phyloP scores from a whole-genome alignment of 2,329 filamentous ascomycete genomes.

The Fusarium decemcellulare region DNA sequence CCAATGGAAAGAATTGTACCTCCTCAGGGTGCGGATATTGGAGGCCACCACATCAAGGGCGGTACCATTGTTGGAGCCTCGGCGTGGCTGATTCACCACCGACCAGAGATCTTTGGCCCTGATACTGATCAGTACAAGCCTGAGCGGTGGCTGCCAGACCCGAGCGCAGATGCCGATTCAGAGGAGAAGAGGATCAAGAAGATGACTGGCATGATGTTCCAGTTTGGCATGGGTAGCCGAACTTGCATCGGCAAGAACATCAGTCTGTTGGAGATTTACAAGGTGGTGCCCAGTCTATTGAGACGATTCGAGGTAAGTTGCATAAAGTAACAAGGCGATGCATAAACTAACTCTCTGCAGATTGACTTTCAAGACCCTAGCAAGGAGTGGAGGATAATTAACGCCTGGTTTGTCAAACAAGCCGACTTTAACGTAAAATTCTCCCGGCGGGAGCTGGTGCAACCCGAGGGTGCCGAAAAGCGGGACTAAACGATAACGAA shows the following conservation, averaged over 20 bases:
- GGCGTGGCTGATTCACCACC: constrained; percentile 81
- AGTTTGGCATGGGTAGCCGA: constrained; percentile 79
- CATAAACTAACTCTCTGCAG: constrained; percentile 50
- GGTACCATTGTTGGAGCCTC: constrained; percentile 83
- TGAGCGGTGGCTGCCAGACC: constrained; percentile 74
- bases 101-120: constrained; percentile 76
- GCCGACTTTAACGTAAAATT: constrained; percentile 66
- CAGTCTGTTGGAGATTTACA: constrained; percentile 74
- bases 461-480: constrained; percentile 45
- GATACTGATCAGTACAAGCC: constrained; percentile 78
- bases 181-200: constrained; percentile 60
- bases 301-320: constrained; percentile 42
- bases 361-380: constrained; percentile 67
- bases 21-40: constrained; percentile 72
- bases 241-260: constrained; percentile 81
- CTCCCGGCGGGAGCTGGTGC: constrained; percentile 58
- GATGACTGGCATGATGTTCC: constrained; percentile 54
- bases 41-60: constrained; percentile 73
- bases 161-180: constrained; percentile 51
- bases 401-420: constrained; percentile 76
- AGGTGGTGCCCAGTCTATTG: constrained; percentile 65
- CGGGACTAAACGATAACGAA: constrained; percentile 3
- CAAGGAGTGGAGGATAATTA: constrained; percentile 71
- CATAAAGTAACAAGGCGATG: accelerated
- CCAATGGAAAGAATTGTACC: constrained; percentile 83